phyloP scores from a whole-genome alignment of 2,329 filamentous ascomycete species.

The Colletotrichum caudatum region DNA sequence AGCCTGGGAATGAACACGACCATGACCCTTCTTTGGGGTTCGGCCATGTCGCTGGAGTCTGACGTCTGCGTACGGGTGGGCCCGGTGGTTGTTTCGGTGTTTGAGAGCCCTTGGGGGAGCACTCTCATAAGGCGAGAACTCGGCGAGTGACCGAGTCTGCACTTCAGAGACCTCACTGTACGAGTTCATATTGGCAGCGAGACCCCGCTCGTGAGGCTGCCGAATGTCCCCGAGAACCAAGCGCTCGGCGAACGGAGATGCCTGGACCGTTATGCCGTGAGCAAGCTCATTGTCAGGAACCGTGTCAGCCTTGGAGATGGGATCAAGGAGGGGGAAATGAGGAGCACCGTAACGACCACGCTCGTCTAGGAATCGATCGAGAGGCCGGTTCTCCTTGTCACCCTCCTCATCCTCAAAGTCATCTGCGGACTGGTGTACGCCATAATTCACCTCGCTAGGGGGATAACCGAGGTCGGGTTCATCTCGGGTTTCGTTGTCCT shows the following conservation, averaged over 20 bases:
- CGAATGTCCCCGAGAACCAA: not conserved
- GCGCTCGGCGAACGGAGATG: not conserved
- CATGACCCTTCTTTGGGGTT: not conserved
- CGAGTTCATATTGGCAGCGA: not conserved
- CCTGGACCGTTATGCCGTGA: not conserved
- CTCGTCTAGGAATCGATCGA: not conserved
- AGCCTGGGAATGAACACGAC: not conserved
- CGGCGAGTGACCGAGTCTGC: not conserved
- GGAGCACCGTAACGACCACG: not conserved
- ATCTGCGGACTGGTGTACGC: not conserved
- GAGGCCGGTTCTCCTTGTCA: slow-evolving; percentile 8
- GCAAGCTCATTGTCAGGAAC: not conserved
- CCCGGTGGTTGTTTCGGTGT: not conserved
- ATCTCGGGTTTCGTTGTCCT: not conserved
- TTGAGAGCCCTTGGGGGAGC: not conserved
- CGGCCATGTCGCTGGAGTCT: not conserved
- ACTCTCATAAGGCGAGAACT: not conserved
- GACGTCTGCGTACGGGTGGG: not conserved
- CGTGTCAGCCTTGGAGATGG: not conserved
- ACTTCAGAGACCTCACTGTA: not conserved
- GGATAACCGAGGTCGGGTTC: no score
- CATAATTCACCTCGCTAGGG: slow-evolving; percentile 6
- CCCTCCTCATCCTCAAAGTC: not conserved
- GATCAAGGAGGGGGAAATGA: not conserved
- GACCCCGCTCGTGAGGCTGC: not conserved